phyloP scores from a whole-genome alignment of 352 stramenopile genomes.

The Lagenidium giganteum region DNA sequence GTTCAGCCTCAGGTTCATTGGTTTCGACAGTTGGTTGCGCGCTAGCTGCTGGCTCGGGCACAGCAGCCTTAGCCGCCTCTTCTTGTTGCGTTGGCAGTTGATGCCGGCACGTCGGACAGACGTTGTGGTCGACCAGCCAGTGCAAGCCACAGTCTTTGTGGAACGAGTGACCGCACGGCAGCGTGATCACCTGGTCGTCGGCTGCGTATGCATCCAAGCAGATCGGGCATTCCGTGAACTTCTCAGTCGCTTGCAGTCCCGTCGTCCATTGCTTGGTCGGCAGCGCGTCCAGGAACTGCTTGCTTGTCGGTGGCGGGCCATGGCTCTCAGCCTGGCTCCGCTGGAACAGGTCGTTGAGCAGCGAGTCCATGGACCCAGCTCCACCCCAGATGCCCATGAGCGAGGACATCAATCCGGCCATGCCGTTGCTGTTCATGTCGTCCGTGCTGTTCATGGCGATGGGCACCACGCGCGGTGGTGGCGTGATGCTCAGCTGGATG shows the following conservation, averaged over 20 bases:
- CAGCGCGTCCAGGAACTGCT: constrained; percentile 59
- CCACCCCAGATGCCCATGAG: constrained; percentile 20
- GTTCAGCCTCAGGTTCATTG: constrained; percentile 12
- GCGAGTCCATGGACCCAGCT: constrained; percentile 21
- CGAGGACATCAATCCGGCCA: too few relatives aligned
- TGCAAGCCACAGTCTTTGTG: constrained; percentile 73
- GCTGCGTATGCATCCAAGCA: constrained; percentile 72
- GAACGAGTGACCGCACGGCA: constrained; percentile 73
- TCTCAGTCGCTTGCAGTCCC: constrained; percentile 32
- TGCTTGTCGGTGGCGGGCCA: constrained; percentile 63
- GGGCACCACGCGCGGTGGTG: constrained; percentile 30
- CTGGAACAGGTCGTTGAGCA: constrained; percentile 62
- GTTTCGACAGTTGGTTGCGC: constrained; percentile 3
- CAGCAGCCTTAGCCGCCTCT: constrained; percentile 5
- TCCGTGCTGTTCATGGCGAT: too few relatives aligned
- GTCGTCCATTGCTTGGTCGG: constrained; percentile 53
- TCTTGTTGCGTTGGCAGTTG: constrained; percentile 47
- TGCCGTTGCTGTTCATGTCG: too few relatives aligned
- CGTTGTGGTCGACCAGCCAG: constrained; percentile 76
- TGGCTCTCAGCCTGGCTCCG: constrained; percentile 54
- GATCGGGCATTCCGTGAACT: constrained; percentile 66
- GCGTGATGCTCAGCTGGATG: constrained; percentile 38
- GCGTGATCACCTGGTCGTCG: constrained; percentile 50
- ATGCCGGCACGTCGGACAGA: constrained; percentile 72
- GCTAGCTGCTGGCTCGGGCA: constrained; percentile 6